Conservation (phyloP, 225 moss, liverwort and hornwort genomes). For the Physcomitrellopsis africana region DNA sequence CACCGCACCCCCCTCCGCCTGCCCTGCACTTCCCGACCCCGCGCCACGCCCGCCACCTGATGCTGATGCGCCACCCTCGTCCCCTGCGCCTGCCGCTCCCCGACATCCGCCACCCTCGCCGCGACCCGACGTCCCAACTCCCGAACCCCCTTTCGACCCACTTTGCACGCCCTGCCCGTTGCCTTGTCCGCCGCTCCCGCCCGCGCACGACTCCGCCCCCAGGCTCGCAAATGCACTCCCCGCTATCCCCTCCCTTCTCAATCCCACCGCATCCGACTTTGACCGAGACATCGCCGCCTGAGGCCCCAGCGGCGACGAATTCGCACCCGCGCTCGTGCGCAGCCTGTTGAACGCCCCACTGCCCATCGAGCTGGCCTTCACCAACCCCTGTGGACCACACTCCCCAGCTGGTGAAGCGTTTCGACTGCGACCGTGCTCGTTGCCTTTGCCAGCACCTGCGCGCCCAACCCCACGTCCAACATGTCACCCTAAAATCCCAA, state of each 20-base stretch:
- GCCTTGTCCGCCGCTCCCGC: constrained; percentile 12
- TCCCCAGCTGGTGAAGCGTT: constrained; percentile 35
- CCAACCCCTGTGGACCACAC: constrained; percentile 26
- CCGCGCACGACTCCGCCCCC: constrained; percentile 39
- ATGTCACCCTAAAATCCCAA: too few species aligned
- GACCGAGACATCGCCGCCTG: constrained; percentile 62
- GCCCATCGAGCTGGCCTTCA: constrained; percentile 49
- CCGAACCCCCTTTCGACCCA: constrained; percentile 27
- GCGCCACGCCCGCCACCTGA: constrained; percentile 1
- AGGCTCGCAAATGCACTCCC: constrained; percentile 62
- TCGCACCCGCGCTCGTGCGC: constrained; percentile 28
- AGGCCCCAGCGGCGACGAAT: constrained; percentile 32
- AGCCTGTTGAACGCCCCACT: constrained; percentile 62
- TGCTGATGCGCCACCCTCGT: too few species aligned
- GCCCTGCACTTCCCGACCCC: constrained; percentile 12
- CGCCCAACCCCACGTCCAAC: too few species aligned
- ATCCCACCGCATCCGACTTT: constrained; percentile 52
- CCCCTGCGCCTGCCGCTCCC: constrained; percentile 4
- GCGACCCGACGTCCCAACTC: constrained; percentile 18
- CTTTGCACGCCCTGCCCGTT: constrained; percentile 18
- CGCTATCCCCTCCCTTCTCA: constrained; percentile 52
- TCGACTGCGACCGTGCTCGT: constrained; percentile 39
- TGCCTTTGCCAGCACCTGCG: constrained; percentile 30
- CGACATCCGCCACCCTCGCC: constrained; percentile 20
- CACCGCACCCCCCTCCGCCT: constrained; percentile 20